A percentile compares a stretch with the other conserved stretches of the same genome.
Evolutionary conservation across 257 asterid genomes (phyloP).

Genomic region (Ajuga chamaepitys): DNA sequence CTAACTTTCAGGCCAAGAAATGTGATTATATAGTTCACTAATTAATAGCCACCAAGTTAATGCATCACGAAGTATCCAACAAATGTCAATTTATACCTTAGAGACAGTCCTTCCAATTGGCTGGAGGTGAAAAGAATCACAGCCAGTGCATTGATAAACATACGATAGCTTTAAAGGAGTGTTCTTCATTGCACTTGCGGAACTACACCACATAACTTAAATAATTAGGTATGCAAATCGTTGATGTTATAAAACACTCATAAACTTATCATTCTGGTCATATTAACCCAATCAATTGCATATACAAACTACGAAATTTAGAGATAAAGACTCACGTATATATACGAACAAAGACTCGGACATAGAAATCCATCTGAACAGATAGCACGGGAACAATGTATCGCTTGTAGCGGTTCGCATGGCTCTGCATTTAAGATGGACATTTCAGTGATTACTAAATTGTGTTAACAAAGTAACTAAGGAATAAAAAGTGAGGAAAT

Average conservation of each 20-base stretch:
- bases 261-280: neutral
- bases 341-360: conserved; percentile 89
- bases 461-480: too few relatives aligned
- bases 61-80: neutral
- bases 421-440: conserved; percentile 56
- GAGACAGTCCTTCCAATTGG: conserved; percentile 76
- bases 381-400: conserved; percentile 90
- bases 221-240: conserved; percentile 6
- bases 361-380: conserved; percentile 94
- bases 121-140: conserved; percentile 98
- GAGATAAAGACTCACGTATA: conserved; percentile 59
- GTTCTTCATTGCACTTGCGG: conserved; percentile 91
- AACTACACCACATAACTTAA: conserved; percentile 43
- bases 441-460: conserved; percentile 2
- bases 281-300: neutral
- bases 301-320: neutral
- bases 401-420: conserved; percentile 93
- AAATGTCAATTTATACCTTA: conserved; percentile 40
- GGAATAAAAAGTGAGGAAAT: too few relatives aligned
- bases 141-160: conserved; percentile 88
- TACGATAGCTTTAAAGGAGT: conserved; percentile 93
- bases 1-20: neutral
- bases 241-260: neutral
- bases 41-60: neutral
- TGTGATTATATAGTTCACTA: neutral